phyloP scores from a whole-genome alignment of 768 basidiomycete species.

The Rhizopogon rudus region DNA sequence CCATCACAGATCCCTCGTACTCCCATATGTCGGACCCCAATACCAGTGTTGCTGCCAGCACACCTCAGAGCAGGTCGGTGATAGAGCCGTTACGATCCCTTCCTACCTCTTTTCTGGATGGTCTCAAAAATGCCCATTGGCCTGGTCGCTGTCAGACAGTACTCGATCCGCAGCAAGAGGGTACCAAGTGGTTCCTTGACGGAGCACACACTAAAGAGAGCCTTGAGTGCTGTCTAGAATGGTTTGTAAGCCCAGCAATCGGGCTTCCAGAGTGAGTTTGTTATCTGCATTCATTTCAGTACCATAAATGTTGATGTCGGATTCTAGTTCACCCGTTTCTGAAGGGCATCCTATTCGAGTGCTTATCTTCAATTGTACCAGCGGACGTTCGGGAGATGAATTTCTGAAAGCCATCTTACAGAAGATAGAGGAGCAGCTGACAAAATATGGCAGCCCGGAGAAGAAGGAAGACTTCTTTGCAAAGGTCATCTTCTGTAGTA shows the following conservation, averaged over 20 bases:
- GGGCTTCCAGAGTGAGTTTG: slow-evolving; percentile 34
- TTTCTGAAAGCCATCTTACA: slow-evolving; percentile 63
- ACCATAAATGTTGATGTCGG: slow-evolving; percentile 2
- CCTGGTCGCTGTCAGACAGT: slow-evolving; percentile 93
- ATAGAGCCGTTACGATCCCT: slow-evolving; percentile 27
- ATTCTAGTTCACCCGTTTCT: slow-evolving; percentile 2
- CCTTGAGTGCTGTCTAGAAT: slow-evolving; percentile 78
- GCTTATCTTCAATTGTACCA: slow-evolving; percentile 94
- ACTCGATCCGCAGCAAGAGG: slow-evolving; percentile 45
- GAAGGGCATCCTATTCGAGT: slow-evolving; percentile 39
- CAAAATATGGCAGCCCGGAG: slow-evolving; percentile 33
- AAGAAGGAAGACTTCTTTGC: slow-evolving; percentile 57
- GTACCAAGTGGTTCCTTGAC: slow-evolving; percentile 84
- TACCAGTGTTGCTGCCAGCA: not conserved
- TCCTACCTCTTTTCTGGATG: slow-evolving; percentile 49
- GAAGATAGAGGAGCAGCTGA: slow-evolving; percentile 44
- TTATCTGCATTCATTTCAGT: not conserved
- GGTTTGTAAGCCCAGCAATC: slow-evolving; percentile 70
- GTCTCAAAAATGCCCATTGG: slow-evolving; percentile 73
- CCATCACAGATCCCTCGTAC: slow-evolving; percentile 18
- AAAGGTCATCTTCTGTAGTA: slow-evolving; percentile 91
- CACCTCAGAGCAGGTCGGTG: not conserved
- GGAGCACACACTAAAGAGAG: slow-evolving; percentile 96
- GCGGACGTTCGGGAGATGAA: slow-evolving; percentile 72
- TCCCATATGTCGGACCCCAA: not conserved